Percentiles rank a stretch among this genome's conserved stretches.
Conservation (phyloP, 1,284 basidiomycete species). For the Melampsora americana region DNA sequence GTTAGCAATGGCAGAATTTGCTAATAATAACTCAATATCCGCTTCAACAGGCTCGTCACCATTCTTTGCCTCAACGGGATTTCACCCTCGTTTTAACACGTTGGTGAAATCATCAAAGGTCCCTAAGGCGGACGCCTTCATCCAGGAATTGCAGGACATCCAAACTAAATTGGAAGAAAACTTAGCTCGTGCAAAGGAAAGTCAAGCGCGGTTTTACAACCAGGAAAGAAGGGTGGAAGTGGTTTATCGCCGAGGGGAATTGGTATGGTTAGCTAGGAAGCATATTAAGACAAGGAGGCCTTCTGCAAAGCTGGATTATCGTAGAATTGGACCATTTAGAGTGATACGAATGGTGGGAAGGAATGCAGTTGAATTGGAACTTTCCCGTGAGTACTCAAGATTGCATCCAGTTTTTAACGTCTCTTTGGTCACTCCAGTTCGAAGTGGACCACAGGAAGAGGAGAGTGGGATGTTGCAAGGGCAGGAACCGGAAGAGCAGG, state of each 20-base stretch:
- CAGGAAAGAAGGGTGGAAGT: not conserved
- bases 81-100: slow-evolving; percentile 50
- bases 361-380: slow-evolving; percentile 5
- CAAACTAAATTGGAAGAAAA: not conserved
- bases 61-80: slow-evolving; percentile 57
- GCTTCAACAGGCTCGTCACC: slow-evolving; percentile 53
- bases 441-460: not conserved
- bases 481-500: too few relatives aligned
- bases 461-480: too few relatives aligned
- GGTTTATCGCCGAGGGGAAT: slow-evolving; percentile 10
- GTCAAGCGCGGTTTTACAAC: slow-evolving; percentile 5
- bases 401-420: slow-evolving; percentile 28
- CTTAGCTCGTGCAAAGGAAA: not conserved
- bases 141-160: not conserved
- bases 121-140: not conserved
- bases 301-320: slow-evolving; percentile 5
- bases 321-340: slow-evolving; percentile 5
- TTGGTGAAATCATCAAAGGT: not conserved
- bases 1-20: slow-evolving; percentile 52
- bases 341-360: slow-evolving; percentile 1
- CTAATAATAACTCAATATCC: slow-evolving; percentile 52
- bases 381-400: slow-evolving; percentile 6
- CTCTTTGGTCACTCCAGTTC: not conserved
- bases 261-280: not conserved
- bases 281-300: not conserved